Base-by-base conservation (phyloP, 148 eudicot genomes). In the Mesembryanthemum crystallinum region DNA sequence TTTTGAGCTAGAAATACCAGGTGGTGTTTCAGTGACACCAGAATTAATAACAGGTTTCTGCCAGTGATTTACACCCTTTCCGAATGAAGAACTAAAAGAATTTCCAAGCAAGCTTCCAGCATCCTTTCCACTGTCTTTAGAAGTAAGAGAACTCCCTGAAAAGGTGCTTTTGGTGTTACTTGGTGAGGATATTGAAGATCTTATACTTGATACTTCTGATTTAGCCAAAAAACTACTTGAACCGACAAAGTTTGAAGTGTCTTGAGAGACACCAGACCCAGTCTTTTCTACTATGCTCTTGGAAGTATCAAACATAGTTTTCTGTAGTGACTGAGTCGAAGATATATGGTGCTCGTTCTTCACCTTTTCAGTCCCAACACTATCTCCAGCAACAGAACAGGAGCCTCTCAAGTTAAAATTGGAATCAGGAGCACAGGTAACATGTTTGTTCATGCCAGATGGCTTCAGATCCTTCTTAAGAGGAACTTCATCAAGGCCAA, bases 1-100 rank as follows among this genome's bases (percentile, higher is more conserved):
- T 42, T 76, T 80, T n/a, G 85, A 67, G 75, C 73, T 78, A 76
- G 42, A 72, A 75, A 30, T 63, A 57, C 71, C 77, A 74, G 79
- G 73, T 49, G 73, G 65, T 60, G 67, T 49, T 23, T 80, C 77
- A 43, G 75, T 72, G 69, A 35, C 45, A 51, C 80, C 84, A 12
- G 68, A 49, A 71, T 71, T 57, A 30, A 73, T 11, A 8, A 82
- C 45, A 67, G 80, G 30, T 75, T 65, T 73, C 72, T 84, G 87
- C 37, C 76, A 62, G 59, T 57, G n/a, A 61, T 73, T 73, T 12
- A 37, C 35, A 28, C 78, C 64, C 33, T 73, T 62, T 65, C 68
- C 77, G 30, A 76, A 78, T 73, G 76, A 52, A 79, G 89, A 78
- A 73, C 17, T 64, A 55, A 59, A 57, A 13, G 70, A 23, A 59